phyloP scores from a whole-genome alignment of 148 eudicot species.

The Salicornia ramosissima region DNA sequence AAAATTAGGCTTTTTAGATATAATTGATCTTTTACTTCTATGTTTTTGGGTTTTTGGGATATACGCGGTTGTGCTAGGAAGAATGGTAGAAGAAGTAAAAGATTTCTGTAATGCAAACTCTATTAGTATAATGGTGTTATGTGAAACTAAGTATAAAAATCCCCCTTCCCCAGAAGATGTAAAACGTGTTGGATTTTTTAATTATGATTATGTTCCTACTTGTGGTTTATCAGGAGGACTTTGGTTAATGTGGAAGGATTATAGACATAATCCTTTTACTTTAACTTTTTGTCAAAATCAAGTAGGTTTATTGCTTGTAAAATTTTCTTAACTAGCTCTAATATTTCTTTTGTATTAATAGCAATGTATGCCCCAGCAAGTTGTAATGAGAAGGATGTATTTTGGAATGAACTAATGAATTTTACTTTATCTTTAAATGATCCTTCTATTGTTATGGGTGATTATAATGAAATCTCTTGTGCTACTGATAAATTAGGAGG shows the following conservation, averaged over 20 bases:
- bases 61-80: not conserved
- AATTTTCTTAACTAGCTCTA: not conserved
- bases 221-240: not conserved
- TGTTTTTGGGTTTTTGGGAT: not conserved
- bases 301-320: not conserved
- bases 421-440: too few relatives aligned
- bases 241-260: not conserved
- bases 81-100: not conserved
- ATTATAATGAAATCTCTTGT: too few relatives aligned
- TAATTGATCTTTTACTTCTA: too few relatives aligned
- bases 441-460: too few relatives aligned
- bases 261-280: not conserved
- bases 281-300: not conserved
- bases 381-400: too few relatives aligned
- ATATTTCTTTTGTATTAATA: too few relatives aligned
- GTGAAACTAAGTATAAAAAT: not conserved
- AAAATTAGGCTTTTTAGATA: too few relatives aligned
- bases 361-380: too few relatives aligned
- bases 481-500: too few relatives aligned
- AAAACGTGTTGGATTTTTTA: not conserved
- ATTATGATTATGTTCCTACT: not conserved
- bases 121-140: not conserved
- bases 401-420: too few relatives aligned
- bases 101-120: not conserved
- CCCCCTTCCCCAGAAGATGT: not conserved